Conservation (phyloP, 805 yeast genomes). For the Saccharomycodes ludwigii region DNA sequence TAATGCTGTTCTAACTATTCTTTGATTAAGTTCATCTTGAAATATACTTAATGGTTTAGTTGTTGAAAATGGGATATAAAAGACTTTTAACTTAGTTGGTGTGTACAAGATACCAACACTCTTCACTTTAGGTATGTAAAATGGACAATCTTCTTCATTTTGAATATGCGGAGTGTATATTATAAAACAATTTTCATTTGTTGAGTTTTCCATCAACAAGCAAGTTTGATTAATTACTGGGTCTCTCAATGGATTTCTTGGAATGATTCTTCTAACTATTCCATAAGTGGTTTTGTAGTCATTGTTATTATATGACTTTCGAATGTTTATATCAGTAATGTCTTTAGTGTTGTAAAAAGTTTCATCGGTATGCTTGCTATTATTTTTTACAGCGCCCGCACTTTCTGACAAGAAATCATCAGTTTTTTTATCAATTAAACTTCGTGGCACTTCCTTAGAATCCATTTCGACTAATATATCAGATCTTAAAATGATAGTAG, state of each 20-base stretch:
- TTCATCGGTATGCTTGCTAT: conserved; percentile 9
- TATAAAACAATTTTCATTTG: conserved; percentile 32
- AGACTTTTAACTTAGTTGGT: conserved; percentile 44
- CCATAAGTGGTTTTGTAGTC: conserved; percentile 29
- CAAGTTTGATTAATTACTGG: conserved; percentile 79
- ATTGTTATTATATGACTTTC: conserved; percentile 17
- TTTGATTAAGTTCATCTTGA: conserved; percentile 28
- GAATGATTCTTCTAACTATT: conserved; percentile 76
- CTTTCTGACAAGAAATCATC: conserved; percentile 7
- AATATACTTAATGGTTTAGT: conserved; percentile 15
- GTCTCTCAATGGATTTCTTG: conserved; percentile 83
- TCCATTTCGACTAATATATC: conserved; percentile 52
- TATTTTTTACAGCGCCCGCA: conserved; percentile 5
- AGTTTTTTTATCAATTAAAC: neutral
- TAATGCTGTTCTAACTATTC: conserved; percentile 73
- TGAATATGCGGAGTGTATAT: conserved; percentile 70
- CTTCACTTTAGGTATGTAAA: conserved; percentile 75
- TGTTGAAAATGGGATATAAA: conserved; percentile 52
- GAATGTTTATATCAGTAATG: conserved; percentile 31
- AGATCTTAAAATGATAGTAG: conserved; percentile 81
- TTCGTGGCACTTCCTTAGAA: conserved; percentile 15
- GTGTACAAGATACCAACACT: conserved; percentile 61
- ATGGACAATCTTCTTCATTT: conserved; percentile 54
- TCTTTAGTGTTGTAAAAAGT: conserved; percentile 18
- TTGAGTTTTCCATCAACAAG: conserved; percentile 27